Percentiles rank a stretch among this genome's conserved stretches.
These are phyloP conservation scores for Globisporangium paroecandrum DNA, from an alignment of 352 stramenopile species.

Conservation along the genomic window DNA sequence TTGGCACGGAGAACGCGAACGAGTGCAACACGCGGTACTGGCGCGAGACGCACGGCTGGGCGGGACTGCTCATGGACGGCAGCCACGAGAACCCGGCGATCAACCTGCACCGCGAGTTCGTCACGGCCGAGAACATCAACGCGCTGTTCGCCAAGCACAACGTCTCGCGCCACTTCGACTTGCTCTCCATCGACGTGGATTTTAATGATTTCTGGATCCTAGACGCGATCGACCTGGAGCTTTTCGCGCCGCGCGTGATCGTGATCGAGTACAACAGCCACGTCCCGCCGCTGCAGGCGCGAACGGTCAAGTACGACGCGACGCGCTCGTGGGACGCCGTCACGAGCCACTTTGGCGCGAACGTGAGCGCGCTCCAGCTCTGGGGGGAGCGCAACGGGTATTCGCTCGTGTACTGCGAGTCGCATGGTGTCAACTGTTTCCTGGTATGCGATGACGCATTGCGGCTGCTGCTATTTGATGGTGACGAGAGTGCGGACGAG, in stretches of 20 bases:
- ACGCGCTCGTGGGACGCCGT: constrained; percentile 40
- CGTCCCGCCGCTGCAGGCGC: constrained; percentile 37
- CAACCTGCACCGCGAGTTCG: constrained; percentile 54
- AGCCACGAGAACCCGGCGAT: constrained; percentile 37
- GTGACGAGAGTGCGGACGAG: neutral
- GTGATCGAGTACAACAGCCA: constrained; percentile 68
- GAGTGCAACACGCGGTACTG: constrained; percentile 66
- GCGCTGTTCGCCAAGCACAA: constrained; percentile 40
- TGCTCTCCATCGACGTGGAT: constrained; percentile 69
- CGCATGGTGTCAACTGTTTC: constrained; percentile 73
- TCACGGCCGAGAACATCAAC: constrained; percentile 66
- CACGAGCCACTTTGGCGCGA: constrained; percentile 58
- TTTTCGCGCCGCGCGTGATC: constrained; percentile 51
- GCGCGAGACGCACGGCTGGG: constrained; percentile 47
- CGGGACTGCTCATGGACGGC: constrained; percentile 60
- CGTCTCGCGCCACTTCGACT: constrained; percentile 46
- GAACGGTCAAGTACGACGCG: constrained; percentile 44
- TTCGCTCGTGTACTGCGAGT: constrained; percentile 79
- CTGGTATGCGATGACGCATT: constrained; percentile 54
- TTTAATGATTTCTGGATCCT: constrained; percentile 81
- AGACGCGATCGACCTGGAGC: constrained; percentile 36
- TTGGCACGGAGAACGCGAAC: constrained; percentile 48
- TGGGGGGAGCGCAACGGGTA: constrained; percentile 45
- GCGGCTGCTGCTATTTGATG: neutral
- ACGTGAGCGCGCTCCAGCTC: constrained; percentile 41